A percentile compares a stretch with the other conserved stretches of the same genome.
Evolutionary conservation across 345 rosid genomes (phyloP).

Genomic region (Passiflora organensis): DNA sequence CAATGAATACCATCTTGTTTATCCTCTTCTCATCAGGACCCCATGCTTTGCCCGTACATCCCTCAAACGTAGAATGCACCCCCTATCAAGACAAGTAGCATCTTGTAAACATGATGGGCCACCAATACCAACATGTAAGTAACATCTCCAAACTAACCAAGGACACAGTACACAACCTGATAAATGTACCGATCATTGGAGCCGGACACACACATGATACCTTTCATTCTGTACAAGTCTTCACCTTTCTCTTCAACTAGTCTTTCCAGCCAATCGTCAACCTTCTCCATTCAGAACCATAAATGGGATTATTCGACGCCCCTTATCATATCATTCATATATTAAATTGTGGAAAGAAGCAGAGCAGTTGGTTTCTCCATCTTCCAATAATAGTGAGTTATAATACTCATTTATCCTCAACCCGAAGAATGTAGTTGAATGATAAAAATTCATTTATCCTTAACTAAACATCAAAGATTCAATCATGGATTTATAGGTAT

Average conservation of each 20-base stretch:
- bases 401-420: no score
- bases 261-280: conserved; percentile 77
- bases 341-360: background rate
- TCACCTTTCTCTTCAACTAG: conserved; percentile 62
- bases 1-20: conserved; percentile 68
- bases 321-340: background rate
- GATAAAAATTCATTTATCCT: no score
- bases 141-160: background rate
- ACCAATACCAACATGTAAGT: no score
- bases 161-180: conserved; percentile 37
- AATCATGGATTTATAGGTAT: no score
- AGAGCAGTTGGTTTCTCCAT: no score
- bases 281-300: conserved; percentile 30
- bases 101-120: no score
- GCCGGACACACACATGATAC: conserved; percentile 41
- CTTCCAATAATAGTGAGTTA: no score
- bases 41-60: conserved; percentile 56
- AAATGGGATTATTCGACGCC: background rate
- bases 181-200: conserved; percentile 53
- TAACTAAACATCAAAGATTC: no score
- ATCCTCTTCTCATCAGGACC: conserved; percentile 51
- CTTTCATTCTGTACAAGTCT: conserved; percentile 72
- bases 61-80: conserved; percentile 58
- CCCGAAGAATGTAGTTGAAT: no score
- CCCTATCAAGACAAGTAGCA: conserved; percentile 27